Evolutionary conservation across 345 rosid species (phyloP).

Genomic region (Boechera stricta): DNA sequence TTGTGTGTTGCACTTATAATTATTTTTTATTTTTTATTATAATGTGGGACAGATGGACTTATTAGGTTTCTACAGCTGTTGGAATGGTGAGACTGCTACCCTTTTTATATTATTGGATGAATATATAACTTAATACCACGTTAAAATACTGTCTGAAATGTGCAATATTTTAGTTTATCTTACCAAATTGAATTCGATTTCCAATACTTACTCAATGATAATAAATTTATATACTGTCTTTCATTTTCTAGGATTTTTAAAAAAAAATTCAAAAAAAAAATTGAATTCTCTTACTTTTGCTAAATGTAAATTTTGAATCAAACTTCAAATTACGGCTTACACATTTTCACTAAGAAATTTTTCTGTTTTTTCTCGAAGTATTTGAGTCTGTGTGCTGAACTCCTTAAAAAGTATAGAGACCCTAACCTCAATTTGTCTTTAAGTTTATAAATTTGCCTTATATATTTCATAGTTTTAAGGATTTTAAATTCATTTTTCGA

Average conservation of each 20-base stretch:
- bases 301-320: too few species aligned
- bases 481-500: too few species aligned
- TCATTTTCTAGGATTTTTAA: too few species aligned
- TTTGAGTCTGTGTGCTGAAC: background rate
- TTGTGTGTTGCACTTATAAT: background rate
- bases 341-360: background rate
- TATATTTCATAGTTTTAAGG: too few species aligned
- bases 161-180: background rate
- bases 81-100: slow-evolving; percentile 51
- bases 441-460: too few species aligned
- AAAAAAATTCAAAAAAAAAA: too few species aligned
- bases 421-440: background rate
- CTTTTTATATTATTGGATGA: background rate
- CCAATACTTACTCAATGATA: background rate
- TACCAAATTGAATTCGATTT: slow-evolving; percentile 12
- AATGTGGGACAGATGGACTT: slow-evolving; percentile 54
- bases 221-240: too few species aligned
- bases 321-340: background rate
- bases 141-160: slow-evolving; percentile 3
- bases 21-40: background rate
- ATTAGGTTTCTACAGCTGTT: slow-evolving; percentile 52
- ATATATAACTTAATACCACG: slow-evolving; percentile 17
- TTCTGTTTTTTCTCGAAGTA: too few species aligned
- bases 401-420: background rate
- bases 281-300: too few species aligned